These are phyloP conservation scores for Saposhnikovia divaricata DNA, from an alignment of 129 eudicot species.

Conservation along the genomic window DNA sequence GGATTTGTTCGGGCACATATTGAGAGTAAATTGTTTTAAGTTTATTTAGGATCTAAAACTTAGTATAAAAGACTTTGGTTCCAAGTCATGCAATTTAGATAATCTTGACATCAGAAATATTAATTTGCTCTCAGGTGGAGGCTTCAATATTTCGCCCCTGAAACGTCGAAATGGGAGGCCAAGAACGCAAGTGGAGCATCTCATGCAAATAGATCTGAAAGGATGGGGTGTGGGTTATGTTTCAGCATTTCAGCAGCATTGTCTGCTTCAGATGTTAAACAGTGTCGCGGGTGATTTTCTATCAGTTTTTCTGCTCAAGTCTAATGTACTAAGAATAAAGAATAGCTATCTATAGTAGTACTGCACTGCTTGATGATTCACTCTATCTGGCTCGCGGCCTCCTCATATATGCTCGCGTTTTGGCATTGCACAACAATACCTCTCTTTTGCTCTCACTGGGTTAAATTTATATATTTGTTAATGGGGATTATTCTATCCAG, in stretches of 20 bases:
- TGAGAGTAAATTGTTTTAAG: slow-evolving; percentile 55
- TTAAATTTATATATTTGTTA: not conserved
- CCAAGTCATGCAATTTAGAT: slow-evolving; percentile 12
- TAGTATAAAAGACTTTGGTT: slow-evolving; percentile 6
- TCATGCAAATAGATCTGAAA: slow-evolving; percentile 93
- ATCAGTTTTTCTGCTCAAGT: slow-evolving; percentile 11
- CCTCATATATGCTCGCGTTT: not conserved
- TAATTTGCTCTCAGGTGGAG: slow-evolving; percentile 65
- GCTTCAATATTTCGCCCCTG: slow-evolving; percentile 84
- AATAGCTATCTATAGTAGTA: not conserved
- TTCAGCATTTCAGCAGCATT: slow-evolving; percentile 88
- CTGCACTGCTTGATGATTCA: slow-evolving; percentile 12
- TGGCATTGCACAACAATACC: not conserved
- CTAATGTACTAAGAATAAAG: not conserved
- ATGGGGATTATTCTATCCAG: not conserved
- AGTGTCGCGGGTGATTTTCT: slow-evolving; percentile 82
- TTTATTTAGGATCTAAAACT: slow-evolving; percentile 6
- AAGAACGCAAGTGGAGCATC: slow-evolving; percentile 90
- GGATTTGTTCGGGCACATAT: slow-evolving; percentile 98
- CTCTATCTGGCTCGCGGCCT: not conserved
- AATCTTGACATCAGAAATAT: slow-evolving; percentile 3
- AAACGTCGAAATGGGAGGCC: slow-evolving; percentile 93
- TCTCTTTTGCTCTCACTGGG: not conserved
- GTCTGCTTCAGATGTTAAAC: slow-evolving; percentile 92
- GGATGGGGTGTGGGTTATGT: slow-evolving; percentile 98